These are phyloP conservation scores for Ganoderma multipileum DNA, from an alignment of 1,284 basidiomycete genomes.

Conservation along the genomic window DNA sequence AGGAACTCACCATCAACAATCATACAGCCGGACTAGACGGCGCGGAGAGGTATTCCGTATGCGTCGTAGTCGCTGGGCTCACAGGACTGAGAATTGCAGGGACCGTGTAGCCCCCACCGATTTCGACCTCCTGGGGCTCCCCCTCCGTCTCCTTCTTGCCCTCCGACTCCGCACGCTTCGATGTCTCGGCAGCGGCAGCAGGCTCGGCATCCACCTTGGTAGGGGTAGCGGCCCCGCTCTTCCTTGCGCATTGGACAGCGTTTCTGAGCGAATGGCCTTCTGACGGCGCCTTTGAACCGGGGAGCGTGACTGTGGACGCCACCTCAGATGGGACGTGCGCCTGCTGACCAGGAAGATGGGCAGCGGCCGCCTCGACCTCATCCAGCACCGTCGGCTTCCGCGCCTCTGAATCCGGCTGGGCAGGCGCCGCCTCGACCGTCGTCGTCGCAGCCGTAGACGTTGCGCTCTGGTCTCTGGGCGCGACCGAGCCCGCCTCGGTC, in stretches of 20 bases:
- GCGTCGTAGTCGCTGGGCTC: conserved; percentile 27
- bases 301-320: conserved; percentile 20
- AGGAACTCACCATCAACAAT: conserved; percentile 5
- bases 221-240: conserved; percentile 27
- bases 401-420: conserved; percentile 7
- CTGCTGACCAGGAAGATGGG: conserved; percentile 20
- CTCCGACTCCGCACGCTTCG: not conserved
- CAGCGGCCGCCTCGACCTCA: conserved; percentile 1
- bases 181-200: not conserved
- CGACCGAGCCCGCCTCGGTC: conserved; percentile 10
- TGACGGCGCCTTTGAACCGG: conserved; percentile 24
- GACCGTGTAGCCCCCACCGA: not conserved
- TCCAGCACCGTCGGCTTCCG: not conserved
- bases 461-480: conserved; percentile 7
- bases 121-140: not conserved
- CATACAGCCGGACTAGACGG: conserved; percentile 35
- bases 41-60: conserved; percentile 36
- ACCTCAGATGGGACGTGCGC: conserved; percentile 5
- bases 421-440: not conserved
- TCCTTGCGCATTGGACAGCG: conserved; percentile 7
- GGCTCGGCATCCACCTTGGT: conserved; percentile 19
- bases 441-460: not conserved
- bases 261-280: conserved; percentile 22
- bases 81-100: conserved; percentile 15
- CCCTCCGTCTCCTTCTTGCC: not conserved